Evolutionary conservation across 805 yeast species (phyloP), one percentile per base, ranked within the genome.

Genomic region (Candida nanaspora): DNA sequence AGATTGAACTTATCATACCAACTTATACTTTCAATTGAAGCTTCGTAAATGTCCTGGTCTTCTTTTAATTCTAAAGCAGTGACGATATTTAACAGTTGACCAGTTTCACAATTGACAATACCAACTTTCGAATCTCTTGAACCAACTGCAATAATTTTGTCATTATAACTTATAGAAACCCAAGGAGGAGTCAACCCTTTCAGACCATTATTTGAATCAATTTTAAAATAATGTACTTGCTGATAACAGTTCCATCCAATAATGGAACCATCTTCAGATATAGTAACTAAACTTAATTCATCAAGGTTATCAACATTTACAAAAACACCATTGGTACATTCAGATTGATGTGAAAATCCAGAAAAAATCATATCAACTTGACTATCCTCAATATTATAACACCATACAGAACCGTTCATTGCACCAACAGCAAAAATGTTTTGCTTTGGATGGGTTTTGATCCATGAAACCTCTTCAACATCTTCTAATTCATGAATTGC

Each of bases 351-450:
- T 16, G 82, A 78, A 55, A 82, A 84, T 2, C 91, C 93, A 36
- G 82, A 70, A 82, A 85, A 81, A 29, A 85, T 63, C 56, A 80
- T 84, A 43, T 78, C 86, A 40, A 84, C 62, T 10, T 74, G 61
- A 9, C 25, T 25, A 38, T 82, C 69, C 43, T 75, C 80, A 32
- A 89, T 72, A 54, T 82, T 86, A 57, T 88, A 93, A 22, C 82
- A 86, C 95, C 96, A 91, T 3, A 89, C 94, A 0, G 95, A 82
- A 3, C 98, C 98, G 61, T 89, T 96, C 7, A 71, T 68, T 19
- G 87, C 91, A 46, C 98, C 97, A 56, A 86, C 86, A 13, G 98
- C 97, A 67, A 91, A 86, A 36, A 86, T 74, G 23, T 62, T 61
- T 55, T 80, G 82, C 18, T 68, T 67, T 22, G 96, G 96, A 63